phyloP scores from a whole-genome alignment of 176 grass and related monocot species.

The Aegilops umbellulata region DNA sequence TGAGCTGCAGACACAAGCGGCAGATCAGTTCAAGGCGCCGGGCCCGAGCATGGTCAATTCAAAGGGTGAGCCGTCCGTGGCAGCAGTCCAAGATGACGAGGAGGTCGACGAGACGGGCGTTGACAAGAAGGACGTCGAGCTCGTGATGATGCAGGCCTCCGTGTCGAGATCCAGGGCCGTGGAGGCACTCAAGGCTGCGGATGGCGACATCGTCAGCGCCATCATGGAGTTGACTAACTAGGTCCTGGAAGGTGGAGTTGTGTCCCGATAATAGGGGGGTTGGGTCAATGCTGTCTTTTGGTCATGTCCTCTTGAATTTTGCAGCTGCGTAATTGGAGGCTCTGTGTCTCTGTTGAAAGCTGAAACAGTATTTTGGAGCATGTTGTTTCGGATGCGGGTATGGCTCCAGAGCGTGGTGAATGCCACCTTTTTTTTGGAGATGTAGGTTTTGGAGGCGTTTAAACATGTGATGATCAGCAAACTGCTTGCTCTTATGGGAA shows the following conservation, averaged over 20 bases:
- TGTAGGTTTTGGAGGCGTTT: not conserved
- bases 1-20: conserved; percentile 26
- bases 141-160: conserved; percentile 29
- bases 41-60: not conserved
- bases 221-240: conserved; percentile 44
- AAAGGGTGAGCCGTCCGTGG: not conserved
- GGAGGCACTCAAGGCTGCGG: conserved; percentile 27
- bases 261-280: not conserved
- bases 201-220: conserved; percentile 28
- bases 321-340: not conserved
- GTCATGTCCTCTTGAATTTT: not conserved
- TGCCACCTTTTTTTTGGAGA: too few relatives aligned
- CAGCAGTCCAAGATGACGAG: conserved; percentile 20
- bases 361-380: too few relatives aligned
- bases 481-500: not conserved
- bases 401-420: too few relatives aligned
- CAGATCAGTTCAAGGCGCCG: conserved; percentile 16
- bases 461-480: not conserved
- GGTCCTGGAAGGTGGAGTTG: not conserved
- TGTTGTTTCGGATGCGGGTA: too few relatives aligned
- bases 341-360: not conserved
- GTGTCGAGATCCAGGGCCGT: conserved; percentile 23
- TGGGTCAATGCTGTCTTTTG: not conserved
- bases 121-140: conserved; percentile 36
- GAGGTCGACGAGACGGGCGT: conserved; percentile 18